phyloP scores from a whole-genome alignment of 1,284 basidiomycete genomes.

The Rhizopogon parksii region DNA sequence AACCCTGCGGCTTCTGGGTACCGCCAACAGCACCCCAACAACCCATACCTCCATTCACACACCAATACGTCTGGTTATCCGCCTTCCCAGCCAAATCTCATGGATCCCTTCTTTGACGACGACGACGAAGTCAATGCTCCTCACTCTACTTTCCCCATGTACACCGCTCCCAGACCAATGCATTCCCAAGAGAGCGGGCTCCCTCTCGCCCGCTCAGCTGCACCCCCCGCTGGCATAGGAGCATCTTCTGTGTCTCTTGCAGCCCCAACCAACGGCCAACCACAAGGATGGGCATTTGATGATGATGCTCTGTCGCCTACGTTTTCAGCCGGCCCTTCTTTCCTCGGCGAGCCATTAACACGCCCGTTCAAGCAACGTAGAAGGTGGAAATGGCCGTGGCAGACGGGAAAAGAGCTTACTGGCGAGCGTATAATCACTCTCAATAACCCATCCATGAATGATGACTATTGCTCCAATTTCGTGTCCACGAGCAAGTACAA shows the following conservation, averaged over 20 bases:
- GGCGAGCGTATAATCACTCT: constrained; percentile 71
- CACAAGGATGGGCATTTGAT: constrained; percentile 68
- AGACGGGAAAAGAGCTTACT: constrained; percentile 49
- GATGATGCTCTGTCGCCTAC: constrained; percentile 36
- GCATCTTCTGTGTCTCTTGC: constrained; percentile 34
- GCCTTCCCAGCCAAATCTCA: constrained; percentile 38
- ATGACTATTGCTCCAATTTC: constrained; percentile 74
- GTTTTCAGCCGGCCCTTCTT: constrained; percentile 38
- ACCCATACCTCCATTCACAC: constrained; percentile 46
- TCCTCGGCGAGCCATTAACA: constrained; percentile 24
- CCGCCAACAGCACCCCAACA: constrained; percentile 42
- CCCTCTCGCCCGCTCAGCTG: constrained; percentile 50
- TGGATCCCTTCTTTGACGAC: constrained; percentile 81
- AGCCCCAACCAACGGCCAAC: constrained; percentile 38
- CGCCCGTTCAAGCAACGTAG: constrained; percentile 18
- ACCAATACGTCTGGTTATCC: constrained; percentile 23
- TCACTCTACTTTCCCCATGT: constrained; percentile 27
- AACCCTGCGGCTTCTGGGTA: constrained; percentile 63
- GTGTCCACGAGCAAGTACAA: constrained; percentile 98
- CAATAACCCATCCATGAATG: constrained; percentile 60
- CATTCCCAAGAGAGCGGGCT: constrained; percentile 66
- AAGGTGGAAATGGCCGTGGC: constrained; percentile 73
- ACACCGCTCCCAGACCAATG: constrained; percentile 47
- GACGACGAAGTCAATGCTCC: constrained; percentile 44
- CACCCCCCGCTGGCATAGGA: constrained; percentile 51